phyloP scores from a whole-genome alignment of 768 basidiomycete species.

The Mycena sanguinolenta region DNA sequence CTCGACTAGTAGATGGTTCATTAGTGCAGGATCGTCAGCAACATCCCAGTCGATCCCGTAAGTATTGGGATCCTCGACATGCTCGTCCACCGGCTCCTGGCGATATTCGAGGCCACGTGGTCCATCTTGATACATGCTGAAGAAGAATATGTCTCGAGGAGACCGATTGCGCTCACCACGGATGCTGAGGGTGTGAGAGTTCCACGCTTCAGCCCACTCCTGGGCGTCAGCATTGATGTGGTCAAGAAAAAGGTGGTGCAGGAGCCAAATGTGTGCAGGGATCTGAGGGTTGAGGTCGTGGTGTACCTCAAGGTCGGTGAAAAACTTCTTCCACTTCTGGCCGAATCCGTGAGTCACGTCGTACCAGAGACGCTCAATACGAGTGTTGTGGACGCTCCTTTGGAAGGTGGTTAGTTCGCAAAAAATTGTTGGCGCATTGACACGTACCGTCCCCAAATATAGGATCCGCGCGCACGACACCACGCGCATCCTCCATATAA shows the following conservation, averaged over 20 bases:
- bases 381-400: background rate
- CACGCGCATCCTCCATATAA: background rate
- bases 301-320: background rate
- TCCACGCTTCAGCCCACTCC: background rate
- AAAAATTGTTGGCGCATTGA: background rate
- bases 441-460: background rate
- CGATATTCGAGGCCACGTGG: background rate
- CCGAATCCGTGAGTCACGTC: background rate
- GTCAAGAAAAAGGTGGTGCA: constrained; percentile 24
- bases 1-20: background rate
- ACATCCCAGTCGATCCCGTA: background rate
- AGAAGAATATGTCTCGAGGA: background rate
- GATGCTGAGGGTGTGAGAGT: background rate
- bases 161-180: background rate
- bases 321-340: background rate
- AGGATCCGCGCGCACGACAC: background rate
- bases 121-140: background rate
- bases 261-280: too few relatives aligned
- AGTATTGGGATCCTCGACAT: background rate
- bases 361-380: background rate
- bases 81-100: background rate
- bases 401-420: background rate
- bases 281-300: background rate
- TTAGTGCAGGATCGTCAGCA: background rate
- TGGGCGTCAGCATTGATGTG: background rate